Percentiles rank a stretch among this genome's conserved stretches.
Conservation (phyloP, 192 early-diverging fungal species). For the Coemansia sp. region DNA sequence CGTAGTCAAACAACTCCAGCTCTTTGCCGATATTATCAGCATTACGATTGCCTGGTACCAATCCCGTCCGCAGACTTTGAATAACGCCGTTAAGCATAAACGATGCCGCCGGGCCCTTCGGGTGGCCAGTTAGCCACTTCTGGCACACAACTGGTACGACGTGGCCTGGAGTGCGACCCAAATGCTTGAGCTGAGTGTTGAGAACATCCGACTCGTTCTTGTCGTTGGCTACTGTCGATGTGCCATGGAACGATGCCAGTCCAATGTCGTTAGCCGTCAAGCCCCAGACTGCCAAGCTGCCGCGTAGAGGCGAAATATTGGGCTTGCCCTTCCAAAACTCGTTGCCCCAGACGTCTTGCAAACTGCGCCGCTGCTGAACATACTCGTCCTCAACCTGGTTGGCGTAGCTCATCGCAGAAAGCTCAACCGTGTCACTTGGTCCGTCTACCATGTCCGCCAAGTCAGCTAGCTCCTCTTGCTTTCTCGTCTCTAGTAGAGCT, state of each 20-base stretch:
- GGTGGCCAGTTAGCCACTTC: slow-evolving; percentile 52
- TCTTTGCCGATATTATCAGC: slow-evolving; percentile 57
- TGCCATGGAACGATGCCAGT: slow-evolving; percentile 33
- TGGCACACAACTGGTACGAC: slow-evolving; percentile 35
- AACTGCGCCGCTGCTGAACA: too few species aligned
- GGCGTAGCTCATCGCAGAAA: too few species aligned
- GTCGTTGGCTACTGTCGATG: slow-evolving; percentile 37
- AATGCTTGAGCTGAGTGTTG: slow-evolving; percentile 31
- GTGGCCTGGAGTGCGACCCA: slow-evolving; percentile 32
- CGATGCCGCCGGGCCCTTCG: slow-evolving; percentile 92
- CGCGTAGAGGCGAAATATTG: slow-evolving; percentile 83
- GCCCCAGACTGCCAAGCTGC: slow-evolving; percentile 69
- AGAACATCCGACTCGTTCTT: slow-evolving; percentile 43
- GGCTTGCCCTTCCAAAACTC: slow-evolving; percentile 82
- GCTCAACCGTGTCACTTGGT: too few species aligned
- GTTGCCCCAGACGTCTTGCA: slow-evolving; percentile 63
- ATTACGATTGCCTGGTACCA: slow-evolving; percentile 87
- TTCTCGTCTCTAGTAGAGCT: not conserved
- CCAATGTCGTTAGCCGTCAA: slow-evolving; percentile 34
- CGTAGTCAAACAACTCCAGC: slow-evolving; percentile 68
- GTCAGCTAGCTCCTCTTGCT: not conserved
- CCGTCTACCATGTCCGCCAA: not conserved
- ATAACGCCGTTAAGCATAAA: slow-evolving; percentile 96
- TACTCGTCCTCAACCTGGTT: too few species aligned
- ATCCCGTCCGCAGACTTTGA: slow-evolving; percentile 81